A percentile compares a stretch with the other conserved stretches of the same genome.
phyloP scores from a whole-genome alignment of 169 alveolate genomes.

The Plasmodium adleri region DNA sequence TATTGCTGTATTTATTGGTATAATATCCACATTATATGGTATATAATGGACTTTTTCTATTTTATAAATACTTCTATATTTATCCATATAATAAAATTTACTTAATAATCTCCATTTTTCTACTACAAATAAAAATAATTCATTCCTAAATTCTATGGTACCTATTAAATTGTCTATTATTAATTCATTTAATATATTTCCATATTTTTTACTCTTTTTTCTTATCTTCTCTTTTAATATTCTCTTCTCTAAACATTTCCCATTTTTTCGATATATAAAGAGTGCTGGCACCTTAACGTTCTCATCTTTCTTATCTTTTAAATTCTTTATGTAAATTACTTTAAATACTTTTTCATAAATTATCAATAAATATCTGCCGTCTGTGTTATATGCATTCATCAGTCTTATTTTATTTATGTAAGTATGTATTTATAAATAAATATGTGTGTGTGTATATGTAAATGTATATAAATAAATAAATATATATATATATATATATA shows the following conservation, averaged over 20 bases:
- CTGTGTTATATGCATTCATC: conserved; percentile 74
- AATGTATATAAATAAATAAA: neutral
- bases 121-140: conserved; percentile 63
- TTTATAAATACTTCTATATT: conserved; percentile 69
- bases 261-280: conserved; percentile 51
- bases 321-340: conserved; percentile 71
- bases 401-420: conserved; percentile 12
- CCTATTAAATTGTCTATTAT: conserved; percentile 70
- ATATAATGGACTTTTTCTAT: conserved; percentile 67
- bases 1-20: conserved; percentile 33
- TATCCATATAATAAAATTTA: conserved; percentile 62
- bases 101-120: conserved; percentile 70
- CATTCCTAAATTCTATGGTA: conserved; percentile 33
- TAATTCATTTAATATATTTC: conserved; percentile 54
- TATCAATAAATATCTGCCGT: conserved; percentile 70
- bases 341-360: conserved; percentile 75
- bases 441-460: neutral
- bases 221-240: conserved; percentile 56
- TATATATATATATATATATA: neutral
- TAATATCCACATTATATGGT: conserved; percentile 49
- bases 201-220: conserved; percentile 59
- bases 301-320: conserved; percentile 66
- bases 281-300: conserved; percentile 36
- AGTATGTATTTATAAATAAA: neutral
- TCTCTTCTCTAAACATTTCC: conserved; percentile 64